Base-by-base conservation (phyloP, 108 stramenopile genomes). In the Bacterosira constricta region DNA sequence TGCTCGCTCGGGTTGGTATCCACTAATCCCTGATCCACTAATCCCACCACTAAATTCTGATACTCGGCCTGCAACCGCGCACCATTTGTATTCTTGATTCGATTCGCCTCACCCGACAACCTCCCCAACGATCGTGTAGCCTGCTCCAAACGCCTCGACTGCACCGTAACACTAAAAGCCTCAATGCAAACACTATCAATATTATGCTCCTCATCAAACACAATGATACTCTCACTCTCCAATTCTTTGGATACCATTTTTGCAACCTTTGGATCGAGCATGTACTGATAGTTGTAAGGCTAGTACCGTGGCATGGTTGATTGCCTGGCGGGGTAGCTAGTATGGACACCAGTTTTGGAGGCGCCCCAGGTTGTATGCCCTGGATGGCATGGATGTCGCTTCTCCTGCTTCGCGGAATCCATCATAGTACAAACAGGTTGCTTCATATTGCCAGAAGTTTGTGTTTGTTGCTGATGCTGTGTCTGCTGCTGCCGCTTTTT, bases 281-380 rank as follows among this genome's bases (percentile, higher is more conserved):
- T 98, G 80, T 99, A 99, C 80, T 99, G 99, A 74, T 99, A 99
- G 70, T 99, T 99, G 86, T n/a, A 98, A 99, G 8, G 98, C 97
- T 13, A 99, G 69, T 26, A 99, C 89, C 62, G 96, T 97, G 44
- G 99, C 98, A 67, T 97, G 97, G 69, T 96, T 92, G 77, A 99
- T 95, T 18, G 95, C 95, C 69, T 97, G 94, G 41, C 99, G 83
- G 5, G 99, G 95, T 56, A 99, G 62, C 69, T 97, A 99, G 73
- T 99, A 99, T 8, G 99, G 99, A 74, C 99, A 99, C 98, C 98
- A 99, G 21, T 87, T 84, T 78, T 96, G 91, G 26, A 99, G 66
- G 51, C 97, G 89, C 27, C 98, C 96, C 7, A 98, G 66, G 74
- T 96, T 94, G 77, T 98, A 99, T 27, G 99, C 93, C 18, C 99